Evolutionary conservation across 192 early-diverging fungal species (phyloP), one percentile per base, ranked within the genome.

Genomic region (Dispira parvispora): DNA sequence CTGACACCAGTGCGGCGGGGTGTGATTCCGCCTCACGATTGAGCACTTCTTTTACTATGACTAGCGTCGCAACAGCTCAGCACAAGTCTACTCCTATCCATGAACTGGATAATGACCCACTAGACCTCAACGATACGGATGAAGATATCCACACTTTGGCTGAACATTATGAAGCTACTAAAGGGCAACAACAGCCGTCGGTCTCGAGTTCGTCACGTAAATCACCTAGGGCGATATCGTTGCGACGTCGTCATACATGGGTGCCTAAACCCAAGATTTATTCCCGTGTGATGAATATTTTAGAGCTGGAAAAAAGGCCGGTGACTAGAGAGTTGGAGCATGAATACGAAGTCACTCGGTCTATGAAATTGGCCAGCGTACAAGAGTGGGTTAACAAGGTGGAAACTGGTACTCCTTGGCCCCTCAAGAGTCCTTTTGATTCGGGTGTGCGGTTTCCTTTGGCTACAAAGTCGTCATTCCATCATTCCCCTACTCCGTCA

Each of bases 291-390:
- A 11, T 46, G 11, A 12, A 11, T 11, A 46, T 46, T 11, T 18
- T 46, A 11, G 46, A 46, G 18, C 11, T 18, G 11, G 46, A 46
- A 46, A 11, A 46, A 11, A 46, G 18, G 18, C 46, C 46, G 18
- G 46, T 18, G 11, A 46, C 46, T 18, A 46, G 18, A 18, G 46
- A 46, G 11, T 18, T 46, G 11, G 46, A 46, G 18, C 18, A 46
- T 18, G 46, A 46, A 18, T 46, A 46, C 46, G 46, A 46, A 18
- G 18, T 46, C 11, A 46, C 46, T 12, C 46, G 46, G 18, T 46
- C 46, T 11, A 46, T 46, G 46, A 46, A 46, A 46, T 46, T 46
- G 46, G 46, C 46, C 11, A 46, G 46, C 46, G 46, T 46, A 46
- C 11, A 46, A 18, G 46, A 46, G 11, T 46, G 46, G 46, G 18